Base-by-base conservation (phyloP, 73 alveolate species). In the Effrenium voratum region DNA sequence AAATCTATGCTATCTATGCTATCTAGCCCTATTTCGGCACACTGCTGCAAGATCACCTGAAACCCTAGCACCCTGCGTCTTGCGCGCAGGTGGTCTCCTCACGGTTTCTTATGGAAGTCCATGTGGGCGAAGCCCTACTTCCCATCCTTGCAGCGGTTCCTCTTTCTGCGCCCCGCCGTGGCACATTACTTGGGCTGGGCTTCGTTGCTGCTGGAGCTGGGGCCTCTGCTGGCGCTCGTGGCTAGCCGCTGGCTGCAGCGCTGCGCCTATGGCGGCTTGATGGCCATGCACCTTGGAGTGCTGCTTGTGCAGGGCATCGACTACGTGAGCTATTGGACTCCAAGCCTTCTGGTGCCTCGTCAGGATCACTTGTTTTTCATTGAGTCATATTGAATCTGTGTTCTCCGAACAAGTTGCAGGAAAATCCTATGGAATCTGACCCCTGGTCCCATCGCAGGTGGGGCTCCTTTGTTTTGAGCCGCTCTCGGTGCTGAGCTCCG, bases 321-420 rank as follows among this genome's bases (percentile, higher is more conserved):
- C 36, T 82, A 82, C 34, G 92, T 82, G 15, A 82, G 92, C 92
- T 82, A 82, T 50, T 82, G 92, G 92, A 50, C 92, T 82, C 75
- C 92, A n/a, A 22, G 49, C 4, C 92, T 82, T 19, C 34, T 82
- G 75, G 92, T 82, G 52, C n/a, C n/a, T n/a, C n/a, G n/a, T n/a
- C n/a, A n/a, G n/a, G n/a, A n/a, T n/a, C n/a, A n/a, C n/a, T n/a
- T n/a, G n/a, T n/a, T n/a, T n/a, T n/a, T n/a, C n/a, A n/a, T n/a
- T n/a, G n/a, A n/a, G n/a, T n/a, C n/a, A n/a, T n/a, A n/a, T n/a
- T n/a, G n/a, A n/a, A n/a, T n/a, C n/a, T n/a, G n/a, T n/a, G n/a
- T n/a, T n/a, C n/a, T n/a, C n/a, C n/a, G n/a, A n/a, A n/a, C n/a
- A n/a, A n/a, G n/a, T n/a, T n/a, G n/a, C n/a, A n/a, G n/a, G n/a